A percentile compares a stretch with the other conserved stretches of the same genome.
Evolutionary conservation across 2,329 filamentous ascomycete genomes (phyloP).

Genomic region (Fusarium denticulatum): DNA sequence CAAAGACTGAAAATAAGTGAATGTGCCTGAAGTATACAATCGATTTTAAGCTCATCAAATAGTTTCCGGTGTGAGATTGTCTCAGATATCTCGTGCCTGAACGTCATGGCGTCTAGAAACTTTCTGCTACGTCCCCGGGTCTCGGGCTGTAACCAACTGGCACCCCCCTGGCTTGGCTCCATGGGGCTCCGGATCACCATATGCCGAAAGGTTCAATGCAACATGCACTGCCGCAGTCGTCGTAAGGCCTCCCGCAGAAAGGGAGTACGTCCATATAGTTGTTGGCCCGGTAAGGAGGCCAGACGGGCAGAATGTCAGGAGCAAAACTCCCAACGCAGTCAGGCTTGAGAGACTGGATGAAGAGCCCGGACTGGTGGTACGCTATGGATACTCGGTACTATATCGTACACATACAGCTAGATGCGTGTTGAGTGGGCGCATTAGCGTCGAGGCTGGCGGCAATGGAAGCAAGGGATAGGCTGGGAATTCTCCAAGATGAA

Average conservation of each 20-base stretch:
- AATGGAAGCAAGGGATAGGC: slow-evolving; percentile 34
- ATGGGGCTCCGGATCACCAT: slow-evolving; percentile 35
- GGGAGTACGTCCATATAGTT: slow-evolving; percentile 20
- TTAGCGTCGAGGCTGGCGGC: slow-evolving; percentile 37
- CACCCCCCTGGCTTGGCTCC: slow-evolving; percentile 27
- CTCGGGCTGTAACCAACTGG: slow-evolving; percentile 30
- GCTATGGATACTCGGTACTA: background rate
- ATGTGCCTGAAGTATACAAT: background rate
- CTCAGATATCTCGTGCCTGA: slow-evolving; percentile 27
- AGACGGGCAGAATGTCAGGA: background rate
- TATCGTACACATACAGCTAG: background rate
- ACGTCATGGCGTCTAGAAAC: slow-evolving; percentile 30
- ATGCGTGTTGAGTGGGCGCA: slow-evolving; percentile 42
- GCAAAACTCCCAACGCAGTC: background rate
- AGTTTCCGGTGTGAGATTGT: slow-evolving; percentile 4
- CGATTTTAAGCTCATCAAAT: background rate
- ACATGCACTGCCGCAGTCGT: slow-evolving; percentile 24
- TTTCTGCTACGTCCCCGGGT: slow-evolving; percentile 22
- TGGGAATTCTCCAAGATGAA: slow-evolving; percentile 4
- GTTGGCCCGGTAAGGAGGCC: slow-evolving; percentile 14
- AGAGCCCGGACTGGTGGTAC: slow-evolving; percentile 4
- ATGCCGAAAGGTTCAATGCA: slow-evolving; percentile 31
- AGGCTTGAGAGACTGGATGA: slow-evolving; percentile 15
- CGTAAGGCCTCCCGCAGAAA: slow-evolving; percentile 10
- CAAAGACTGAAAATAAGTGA: background rate